Evolutionary conservation across 306 rosid species (phyloP).

Genomic region (Acacia melanoxylon): DNA sequence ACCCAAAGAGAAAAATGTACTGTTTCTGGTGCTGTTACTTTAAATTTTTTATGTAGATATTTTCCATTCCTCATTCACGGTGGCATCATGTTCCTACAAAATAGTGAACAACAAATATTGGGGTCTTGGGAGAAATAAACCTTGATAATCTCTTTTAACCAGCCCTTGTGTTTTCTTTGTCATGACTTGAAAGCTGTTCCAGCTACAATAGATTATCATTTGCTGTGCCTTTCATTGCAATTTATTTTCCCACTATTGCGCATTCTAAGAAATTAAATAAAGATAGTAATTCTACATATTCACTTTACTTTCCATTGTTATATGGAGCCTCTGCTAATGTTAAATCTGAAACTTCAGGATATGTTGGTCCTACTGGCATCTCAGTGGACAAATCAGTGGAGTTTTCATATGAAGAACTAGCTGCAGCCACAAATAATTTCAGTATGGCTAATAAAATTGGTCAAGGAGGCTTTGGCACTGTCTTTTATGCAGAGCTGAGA

Average conservation of each 20-base stretch:
- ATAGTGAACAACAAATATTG: neutral
- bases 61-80: neutral
- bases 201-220: neutral
- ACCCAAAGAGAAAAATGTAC: neutral
- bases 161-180: neutral
- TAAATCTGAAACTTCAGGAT: constrained; percentile 32
- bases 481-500: constrained; percentile 93
- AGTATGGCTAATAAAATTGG: constrained; percentile 85
- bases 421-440: constrained; percentile 73
- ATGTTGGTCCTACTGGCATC: constrained; percentile 49
- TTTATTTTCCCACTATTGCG: constrained; percentile 1
- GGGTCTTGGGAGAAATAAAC: neutral
- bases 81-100: neutral
- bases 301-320: constrained; percentile 19
- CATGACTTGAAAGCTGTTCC: neutral
- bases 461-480: constrained; percentile 95
- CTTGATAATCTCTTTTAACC: constrained; percentile 8
- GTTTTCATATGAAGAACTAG: constrained; percentile 86
- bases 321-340: constrained; percentile 41
- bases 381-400: constrained; percentile 87
- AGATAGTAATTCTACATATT: neutral
- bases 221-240: constrained; percentile 1
- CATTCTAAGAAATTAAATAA: neutral
- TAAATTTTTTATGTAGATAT: neutral
- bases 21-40: neutral